Evolutionary conservation across 192 early-diverging fungal genomes (phyloP), one percentile per base, ranked within the genome.

Genomic region (Umbelopsis sp.): DNA sequence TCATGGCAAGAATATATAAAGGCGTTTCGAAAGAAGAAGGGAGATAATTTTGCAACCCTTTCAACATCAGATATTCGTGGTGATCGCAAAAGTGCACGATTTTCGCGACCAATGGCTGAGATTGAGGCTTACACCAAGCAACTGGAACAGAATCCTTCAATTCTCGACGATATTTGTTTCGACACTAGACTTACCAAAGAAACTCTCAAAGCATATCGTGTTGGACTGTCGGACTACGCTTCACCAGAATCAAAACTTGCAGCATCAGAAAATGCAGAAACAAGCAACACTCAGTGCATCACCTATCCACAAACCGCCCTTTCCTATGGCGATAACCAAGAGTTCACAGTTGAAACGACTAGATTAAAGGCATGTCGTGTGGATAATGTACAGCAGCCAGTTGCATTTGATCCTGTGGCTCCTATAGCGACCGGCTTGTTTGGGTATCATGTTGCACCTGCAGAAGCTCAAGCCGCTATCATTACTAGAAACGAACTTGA

Each of bases 401-500:
- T 87, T 12, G 71, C 84, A 45, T 87, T 79, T 56, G 85, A 86
- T 54, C 90, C 90, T 0, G 80, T 81, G 3, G 76, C 80, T n/a
- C 80, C 78, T 12, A 68, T 75, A 10, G 74, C 82, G 38, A 73
- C 81, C 9, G 90, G 90, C 0, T 71, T 91, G 36, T 91, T 91
- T 74, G 90, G 90, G 0, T 89, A 89, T 74, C 86, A 90, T 66
- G 67, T 87, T 8, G 83, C 77, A 22, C 56, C 74, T 5, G 71
- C 76, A 3, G 77, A 82, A 44, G 51, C 78, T 12, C 62, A 79
- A 21, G 75, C 83, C 3, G 73, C 89, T 9, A 88, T 91, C 41
- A 71, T 91, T 49, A 80, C 90, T 0, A 77, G 87, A 44, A 79
- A 80, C 52, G 90, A 91, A 84, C 74, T 90, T 56, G 88, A 90